Evolutionary conservation across 202 grass and related monocot genomes (phyloP), one percentile per base, ranked within the genome.

Genomic region (Panicum virgatum): DNA sequence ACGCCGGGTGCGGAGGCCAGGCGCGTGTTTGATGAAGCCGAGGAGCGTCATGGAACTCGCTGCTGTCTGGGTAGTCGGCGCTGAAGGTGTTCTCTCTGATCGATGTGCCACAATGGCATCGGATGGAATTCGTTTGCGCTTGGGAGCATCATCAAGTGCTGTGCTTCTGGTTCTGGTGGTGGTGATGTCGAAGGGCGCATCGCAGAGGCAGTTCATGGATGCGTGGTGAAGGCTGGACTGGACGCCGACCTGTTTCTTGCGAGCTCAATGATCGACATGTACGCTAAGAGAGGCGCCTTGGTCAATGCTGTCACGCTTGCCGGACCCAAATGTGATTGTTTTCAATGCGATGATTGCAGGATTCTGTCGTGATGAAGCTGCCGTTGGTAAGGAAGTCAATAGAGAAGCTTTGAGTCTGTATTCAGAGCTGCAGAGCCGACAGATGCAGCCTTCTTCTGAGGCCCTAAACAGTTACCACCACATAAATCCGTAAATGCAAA

Each of bases 281-380:
- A 94, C 42, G 77, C 92, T 19, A 92, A 90, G 87, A 86, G 40
- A 46, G 75, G 87, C 8, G 43, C 66, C 44, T 52, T 94, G 65
- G 1, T 18, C 36, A 72, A 83, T 64, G 87, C 92, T 67, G 64
- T 86, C 3, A 63, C 51, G 7, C 67, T 92, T 38, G 67, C 63
- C 25, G 26, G 74, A 88, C 38, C 87, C 89, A 16, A 94, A 92
- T 81, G 82, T 94, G 68, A 88, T 94, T 38, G 84, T 90, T 66
- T 94, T 89, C 80, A 94, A 94, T 36, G 82, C 89, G 44, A 92
- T 92, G 87, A 92, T 94, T 15, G 73, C 85, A 8, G 89, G 92
- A 18, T 87, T 92, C 67, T 90, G 48, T 37, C 79, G 87, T 30
- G 71, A 56, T 19, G 92, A 92, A 65, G 62, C 57, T 64, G 70